Evolutionary conservation across 345 rosid genomes (phyloP), one percentile per base, ranked within the genome.

Genomic region (Eucalyptus pauciflora): DNA sequence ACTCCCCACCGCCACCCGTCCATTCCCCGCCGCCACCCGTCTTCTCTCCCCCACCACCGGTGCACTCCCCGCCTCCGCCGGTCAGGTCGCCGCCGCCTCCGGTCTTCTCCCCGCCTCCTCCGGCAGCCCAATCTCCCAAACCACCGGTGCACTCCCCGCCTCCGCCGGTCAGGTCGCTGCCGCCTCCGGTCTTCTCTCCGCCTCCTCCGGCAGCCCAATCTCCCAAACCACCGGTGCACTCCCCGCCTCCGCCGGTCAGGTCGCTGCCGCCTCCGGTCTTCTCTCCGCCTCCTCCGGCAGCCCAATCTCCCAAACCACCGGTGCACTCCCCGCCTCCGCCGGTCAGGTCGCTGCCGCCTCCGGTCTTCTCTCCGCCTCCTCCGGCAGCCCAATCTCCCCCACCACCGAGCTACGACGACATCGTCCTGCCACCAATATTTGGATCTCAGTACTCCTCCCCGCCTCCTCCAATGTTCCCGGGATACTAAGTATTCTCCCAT

Each of bases 371-470:
- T 20, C 90, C 90, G 4, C 79, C 92, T 45, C 93, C 87, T n/a
- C 52, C 91, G 43, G 91, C 88, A 1, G 67, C 86, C n/a, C 62
- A 17, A 18, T 86, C 92, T 48, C 86, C 89, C 67, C 93, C 94
- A 27, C 88, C 88, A 64, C 90, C 95, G 14, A 87, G 90, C 37
- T 41, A 45, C n/a, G 90, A 45, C 7, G 92, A 92, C 41, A 16
- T 95, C 62, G 33, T 88, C 86, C 92, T 96, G 64, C 99, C 99
- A 27, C 93, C 95, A 90, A 88, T 87, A 87, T 71, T 96, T 12
- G 99, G 99, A 37, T 93, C 90, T 88, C 91, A 94, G 50, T 96
- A 96, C 90, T 87, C 94, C 10, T 96, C 99, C 13, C 99, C 99
- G 43, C 99, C 99, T 50, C 99, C 99, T 27, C 99, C 99, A 50